Base-by-base conservation (phyloP, 2,329 filamentous ascomycete genomes). In the Diaporthe humulicola region DNA sequence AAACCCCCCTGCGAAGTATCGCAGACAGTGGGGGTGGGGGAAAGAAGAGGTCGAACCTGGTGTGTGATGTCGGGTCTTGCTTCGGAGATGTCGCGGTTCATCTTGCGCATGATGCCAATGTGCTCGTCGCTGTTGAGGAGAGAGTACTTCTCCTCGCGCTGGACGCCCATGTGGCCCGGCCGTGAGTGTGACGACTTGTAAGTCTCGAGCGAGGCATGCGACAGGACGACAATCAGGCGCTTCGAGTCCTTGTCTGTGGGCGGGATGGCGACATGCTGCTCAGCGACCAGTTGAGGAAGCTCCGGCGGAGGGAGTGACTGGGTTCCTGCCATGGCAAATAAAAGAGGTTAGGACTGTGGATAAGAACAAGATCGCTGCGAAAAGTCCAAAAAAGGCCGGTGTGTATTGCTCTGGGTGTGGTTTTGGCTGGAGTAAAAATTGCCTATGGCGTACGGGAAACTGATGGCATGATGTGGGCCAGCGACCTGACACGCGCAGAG, bases 81-180 rank as follows among this genome's bases (percentile, higher is more conserved):
- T 85, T 99, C 97, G 84, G 96, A 98, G 78, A 99, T 98, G 83
- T 99, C 97, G 80, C 97, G 91, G 84, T 98, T 98, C 96, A 98
- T 98, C 89, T 98, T 99, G 81, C 97, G 93, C 95, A 99, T 98
- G 78, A 98, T 94, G 77, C 97, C 97, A 79, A 99, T 99, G 84
- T 99, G 97, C 86, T 99, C 97, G 82, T 99, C 97, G 85, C 96
- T 98, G 89, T 99, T 99, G 81, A 99, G 92, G 70, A 99, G 89
- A 76, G 96, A 98, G 86, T 98, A 99, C 85, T 98, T 98, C 83
- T 98, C 96, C 81, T 98, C 96, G 70, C 94, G 91, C 76, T 91
- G 90, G 74, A 89, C 87, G 42, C 91, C 88, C 87, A 83, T 91
- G 85, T 86, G 92, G 86, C 82, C 90, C 84, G 82, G 89, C 84